phyloP scores from a whole-genome alignment of 306 rosid species.

The Fragaria ananassa region DNA sequence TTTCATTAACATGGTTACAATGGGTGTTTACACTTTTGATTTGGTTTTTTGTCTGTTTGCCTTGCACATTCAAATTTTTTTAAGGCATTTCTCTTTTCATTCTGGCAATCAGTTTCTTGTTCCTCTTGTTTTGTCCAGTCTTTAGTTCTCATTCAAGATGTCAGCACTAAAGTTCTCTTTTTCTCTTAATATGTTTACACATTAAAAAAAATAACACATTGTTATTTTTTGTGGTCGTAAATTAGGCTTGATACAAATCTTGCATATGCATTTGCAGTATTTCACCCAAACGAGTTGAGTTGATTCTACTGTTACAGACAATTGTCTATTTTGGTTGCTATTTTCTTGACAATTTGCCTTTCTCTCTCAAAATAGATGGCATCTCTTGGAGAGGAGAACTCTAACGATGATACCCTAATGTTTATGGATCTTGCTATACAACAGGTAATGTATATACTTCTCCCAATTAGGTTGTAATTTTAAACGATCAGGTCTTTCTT shows the following conservation, averaged over 20 bases:
- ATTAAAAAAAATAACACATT: background rate
- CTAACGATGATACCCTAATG: conserved; percentile 23
- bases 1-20: background rate
- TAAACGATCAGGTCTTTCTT: too few species aligned
- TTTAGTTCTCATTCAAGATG: background rate
- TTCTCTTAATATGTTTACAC: background rate
- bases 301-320: background rate
- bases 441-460: conserved; percentile 38
- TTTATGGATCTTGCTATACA: conserved; percentile 77
- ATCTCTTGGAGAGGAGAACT: conserved; percentile 24
- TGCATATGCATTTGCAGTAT: background rate
- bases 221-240: background rate
- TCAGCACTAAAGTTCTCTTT: background rate
- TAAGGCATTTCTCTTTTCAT: background rate
- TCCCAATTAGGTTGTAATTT: background rate
- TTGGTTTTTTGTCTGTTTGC: background rate
- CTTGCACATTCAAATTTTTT: background rate
- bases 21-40: background rate
- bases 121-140: background rate
- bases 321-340: background rate
- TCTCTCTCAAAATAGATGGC: conserved; percentile 30
- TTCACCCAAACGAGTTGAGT: background rate
- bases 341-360: background rate
- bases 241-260: background rate
- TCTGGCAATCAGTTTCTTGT: background rate